Conservation (phyloP, 305 asterid genomes). For the Fraxinus ornus region DNA sequence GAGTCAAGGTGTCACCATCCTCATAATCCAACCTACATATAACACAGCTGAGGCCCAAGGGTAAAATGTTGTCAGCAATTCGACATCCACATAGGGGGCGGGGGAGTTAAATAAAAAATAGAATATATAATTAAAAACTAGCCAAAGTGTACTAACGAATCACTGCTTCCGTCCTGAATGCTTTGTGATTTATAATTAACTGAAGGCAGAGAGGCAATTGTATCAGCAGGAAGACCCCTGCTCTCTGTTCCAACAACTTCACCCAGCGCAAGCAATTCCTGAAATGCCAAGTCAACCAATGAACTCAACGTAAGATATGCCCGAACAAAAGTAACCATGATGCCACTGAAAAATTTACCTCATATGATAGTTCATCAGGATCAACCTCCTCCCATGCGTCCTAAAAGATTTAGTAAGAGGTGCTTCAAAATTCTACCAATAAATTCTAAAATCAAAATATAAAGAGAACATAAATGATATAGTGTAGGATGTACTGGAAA, state of each 20-base stretch:
- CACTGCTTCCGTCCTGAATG: conserved; percentile 54
- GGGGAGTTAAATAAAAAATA: not conserved
- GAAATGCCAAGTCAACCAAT: conserved; percentile 28
- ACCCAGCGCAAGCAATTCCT: conserved; percentile 89
- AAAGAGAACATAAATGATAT: not conserved
- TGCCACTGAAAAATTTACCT: conserved; percentile 42
- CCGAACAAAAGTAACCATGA: conserved; percentile 18
- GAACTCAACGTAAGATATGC: not conserved
- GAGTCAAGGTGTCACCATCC: conserved; percentile 75
- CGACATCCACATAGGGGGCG: not conserved
- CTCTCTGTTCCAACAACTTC: conserved; percentile 92
- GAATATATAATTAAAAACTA: conserved; percentile 14
- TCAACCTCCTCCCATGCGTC: conserved; percentile 91
- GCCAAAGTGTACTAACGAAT: conserved; percentile 56
- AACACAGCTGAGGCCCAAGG: conserved; percentile 59
- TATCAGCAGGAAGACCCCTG: conserved; percentile 83
- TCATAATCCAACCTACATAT: conserved; percentile 91
- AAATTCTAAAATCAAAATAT: conserved; percentile 6
- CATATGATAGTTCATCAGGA: conserved; percentile 90
- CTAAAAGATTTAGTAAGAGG: conserved; percentile 40
- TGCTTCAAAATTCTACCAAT: conserved; percentile 8
- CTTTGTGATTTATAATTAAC: conserved; percentile 53
- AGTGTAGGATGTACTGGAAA: not conserved
- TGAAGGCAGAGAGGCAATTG: conserved; percentile 75
- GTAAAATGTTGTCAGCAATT: conserved; percentile 16